Conservation (phyloP, 2,329 filamentous ascomycete species). For the Setomelanomma holmii region DNA sequence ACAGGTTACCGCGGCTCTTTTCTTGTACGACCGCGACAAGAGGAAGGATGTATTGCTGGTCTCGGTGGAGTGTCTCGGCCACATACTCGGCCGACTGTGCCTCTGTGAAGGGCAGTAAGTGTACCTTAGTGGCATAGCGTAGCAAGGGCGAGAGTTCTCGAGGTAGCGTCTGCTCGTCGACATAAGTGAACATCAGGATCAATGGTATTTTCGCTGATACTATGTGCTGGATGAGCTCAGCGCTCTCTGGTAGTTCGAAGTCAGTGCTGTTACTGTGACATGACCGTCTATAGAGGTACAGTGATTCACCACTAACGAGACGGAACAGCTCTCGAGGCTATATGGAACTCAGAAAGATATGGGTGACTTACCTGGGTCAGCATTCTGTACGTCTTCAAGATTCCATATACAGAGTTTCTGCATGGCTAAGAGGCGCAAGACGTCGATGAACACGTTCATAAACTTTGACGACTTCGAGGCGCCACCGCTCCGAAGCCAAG, state of each 20-base stretch:
- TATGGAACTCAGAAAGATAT: no score
- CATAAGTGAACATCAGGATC: conserved; percentile 68
- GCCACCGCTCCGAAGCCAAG: conserved; percentile 56
- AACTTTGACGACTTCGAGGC: conserved; percentile 69
- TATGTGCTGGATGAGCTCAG: conserved; percentile 83
- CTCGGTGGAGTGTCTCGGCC: conserved; percentile 77
- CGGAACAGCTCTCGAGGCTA: no score
- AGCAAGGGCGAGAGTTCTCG: conserved; percentile 49
- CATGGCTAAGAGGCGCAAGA: conserved; percentile 79
- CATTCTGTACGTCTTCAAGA: conserved; percentile 88
- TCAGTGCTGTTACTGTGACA: no score
- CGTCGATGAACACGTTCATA: conserved; percentile 87
- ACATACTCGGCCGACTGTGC: conserved; percentile 84
- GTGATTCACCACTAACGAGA: no score
- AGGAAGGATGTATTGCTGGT: conserved; percentile 74
- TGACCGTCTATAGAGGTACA: no score
- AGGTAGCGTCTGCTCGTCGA: conserved; percentile 50
- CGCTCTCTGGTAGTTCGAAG: no score
- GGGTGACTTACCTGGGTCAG: no score
- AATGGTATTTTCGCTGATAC: conserved; percentile 80
- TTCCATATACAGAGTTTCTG: conserved; percentile 89
- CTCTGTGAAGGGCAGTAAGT: conserved; percentile 76
- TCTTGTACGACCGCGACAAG: conserved; percentile 86
- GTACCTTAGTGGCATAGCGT: conserved; percentile 65
- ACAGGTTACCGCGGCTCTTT: conserved; percentile 87